Evolutionary conservation across 2,329 filamentous ascomycete genomes (phyloP).

Genomic region (Colletotrichum australisinense): DNA sequence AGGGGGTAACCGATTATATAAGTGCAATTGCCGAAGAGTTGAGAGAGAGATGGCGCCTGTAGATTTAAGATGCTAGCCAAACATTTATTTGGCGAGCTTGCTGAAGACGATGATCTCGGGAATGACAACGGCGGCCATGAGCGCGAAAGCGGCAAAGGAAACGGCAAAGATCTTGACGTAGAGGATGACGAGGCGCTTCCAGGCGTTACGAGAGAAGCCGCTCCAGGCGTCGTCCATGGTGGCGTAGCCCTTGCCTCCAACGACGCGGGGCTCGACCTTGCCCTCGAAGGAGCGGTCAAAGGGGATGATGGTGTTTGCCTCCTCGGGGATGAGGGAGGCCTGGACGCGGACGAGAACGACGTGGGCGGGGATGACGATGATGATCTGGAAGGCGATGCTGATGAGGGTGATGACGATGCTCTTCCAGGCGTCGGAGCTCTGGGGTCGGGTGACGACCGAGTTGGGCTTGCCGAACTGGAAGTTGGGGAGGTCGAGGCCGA

Average conservation of each 20-base stretch:
- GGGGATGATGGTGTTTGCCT: slow-evolving; percentile 85
- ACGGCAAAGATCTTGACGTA: slow-evolving; percentile 78
- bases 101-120: slow-evolving; percentile 61
- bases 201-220: slow-evolving; percentile 79
- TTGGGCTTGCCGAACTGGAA: slow-evolving; percentile 49
- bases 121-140: slow-evolving; percentile 61
- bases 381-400: slow-evolving; percentile 62
- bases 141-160: slow-evolving; percentile 56
- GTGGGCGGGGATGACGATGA: slow-evolving; percentile 79
- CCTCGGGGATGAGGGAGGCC: slow-evolving; percentile 84
- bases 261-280: slow-evolving; percentile 77
- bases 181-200: slow-evolving; percentile 79
- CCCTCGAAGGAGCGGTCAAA: slow-evolving; percentile 91
- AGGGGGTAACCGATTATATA: background rate
- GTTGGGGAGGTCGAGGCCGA: slow-evolving; percentile 56
- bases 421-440: slow-evolving; percentile 57
- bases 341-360: slow-evolving; percentile 86
- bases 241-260: slow-evolving; percentile 78
- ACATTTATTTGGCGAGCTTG: slow-evolving; percentile 33
- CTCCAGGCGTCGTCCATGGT: slow-evolving; percentile 82
- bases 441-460: slow-evolving; percentile 49
- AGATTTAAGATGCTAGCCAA: no score
- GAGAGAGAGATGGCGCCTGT: background rate
- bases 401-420: slow-evolving; percentile 56
- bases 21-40: no score